These are phyloP conservation scores for Pseudogymnoascus sp. DNA, from an alignment of 2,329 filamentous ascomycete species.

Conservation along the genomic window DNA sequence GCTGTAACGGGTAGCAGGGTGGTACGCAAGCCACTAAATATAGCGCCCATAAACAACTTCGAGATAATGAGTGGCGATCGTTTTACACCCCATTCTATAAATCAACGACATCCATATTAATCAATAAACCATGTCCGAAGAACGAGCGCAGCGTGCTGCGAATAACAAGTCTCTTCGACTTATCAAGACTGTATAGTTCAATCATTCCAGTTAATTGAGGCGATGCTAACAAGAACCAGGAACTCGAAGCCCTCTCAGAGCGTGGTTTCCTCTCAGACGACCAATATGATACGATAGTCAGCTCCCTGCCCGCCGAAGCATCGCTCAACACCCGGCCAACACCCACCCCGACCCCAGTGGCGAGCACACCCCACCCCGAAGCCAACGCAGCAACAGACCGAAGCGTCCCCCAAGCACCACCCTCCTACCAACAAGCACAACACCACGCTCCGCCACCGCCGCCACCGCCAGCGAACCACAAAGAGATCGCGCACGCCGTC, in stretches of 20 bases:
- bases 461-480: slow-evolving; percentile 38
- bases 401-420: slow-evolving; percentile 12
- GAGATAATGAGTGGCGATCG: not conserved
- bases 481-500: slow-evolving; percentile 61
- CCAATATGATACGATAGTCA: slow-evolving; percentile 65
- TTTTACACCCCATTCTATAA: not conserved
- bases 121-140: not conserved
- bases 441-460: slow-evolving; percentile 20
- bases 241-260: slow-evolving; percentile 83
- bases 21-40: not conserved
- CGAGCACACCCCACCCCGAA: slow-evolving; percentile 17
- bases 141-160: slow-evolving; percentile 12
- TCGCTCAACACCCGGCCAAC: slow-evolving; percentile 35
- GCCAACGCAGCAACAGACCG: slow-evolving; percentile 18
- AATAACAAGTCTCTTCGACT: slow-evolving; percentile 29
- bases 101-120: not conserved
- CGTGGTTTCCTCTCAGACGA: slow-evolving; percentile 67
- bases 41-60: not conserved
- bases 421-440: slow-evolving; percentile 16
- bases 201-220: not conserved
- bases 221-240: slow-evolving; percentile 43
- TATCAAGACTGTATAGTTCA: slow-evolving; percentile 28
- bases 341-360: slow-evolving; percentile 30
- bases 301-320: slow-evolving; percentile 64
- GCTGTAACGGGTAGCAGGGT: not conserved